Conservation (phyloP, 2,329 filamentous ascomycete genomes). For the Penicillium brevicompactum region DNA sequence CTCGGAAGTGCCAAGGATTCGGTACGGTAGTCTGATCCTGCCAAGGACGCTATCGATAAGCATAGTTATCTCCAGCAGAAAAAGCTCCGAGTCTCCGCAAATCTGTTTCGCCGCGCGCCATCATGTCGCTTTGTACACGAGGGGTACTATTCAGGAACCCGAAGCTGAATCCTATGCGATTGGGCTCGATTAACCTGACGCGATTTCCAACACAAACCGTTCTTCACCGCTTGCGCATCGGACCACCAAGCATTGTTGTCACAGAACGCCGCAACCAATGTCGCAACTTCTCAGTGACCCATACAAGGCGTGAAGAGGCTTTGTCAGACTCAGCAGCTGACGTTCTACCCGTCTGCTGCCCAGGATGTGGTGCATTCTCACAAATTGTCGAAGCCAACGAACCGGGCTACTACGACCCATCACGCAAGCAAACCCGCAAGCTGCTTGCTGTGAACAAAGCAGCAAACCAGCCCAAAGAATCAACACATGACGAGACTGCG, state of each 20-base stretch:
- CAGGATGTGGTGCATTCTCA: slow-evolving; percentile 64
- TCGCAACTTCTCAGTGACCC: slow-evolving; percentile 24
- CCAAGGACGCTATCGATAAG: slow-evolving; percentile 27
- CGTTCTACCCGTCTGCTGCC: slow-evolving; percentile 56
- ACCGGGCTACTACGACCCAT: slow-evolving; percentile 60
- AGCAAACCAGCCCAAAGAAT: slow-evolving; percentile 8
- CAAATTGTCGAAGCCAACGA: slow-evolving; percentile 58
- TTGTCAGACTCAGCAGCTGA: slow-evolving; percentile 15
- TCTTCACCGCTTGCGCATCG: neutral
- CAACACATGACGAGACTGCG: slow-evolving; percentile 20
- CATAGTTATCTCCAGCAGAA: slow-evolving; percentile 14
- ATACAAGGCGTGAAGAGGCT: slow-evolving; percentile 9
- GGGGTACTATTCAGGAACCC: slow-evolving; percentile 24
- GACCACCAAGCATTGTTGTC: neutral
- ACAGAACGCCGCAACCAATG: slow-evolving; percentile 9
- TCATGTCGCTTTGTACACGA: slow-evolving; percentile 33
- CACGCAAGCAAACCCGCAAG: slow-evolving; percentile 51
- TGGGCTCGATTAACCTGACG: neutral
- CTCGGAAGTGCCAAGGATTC: neutral
- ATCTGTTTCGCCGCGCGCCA: slow-evolving; percentile 8
- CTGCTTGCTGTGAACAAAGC: slow-evolving; percentile 27
- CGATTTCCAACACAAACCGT: neutral
- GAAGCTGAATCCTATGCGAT: slow-evolving; percentile 7
- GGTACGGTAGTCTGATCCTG: slow-evolving; percentile 17
- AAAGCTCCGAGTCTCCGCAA: slow-evolving; percentile 24